A percentile compares a stretch with the other conserved stretches of the same genome.
Conservation (phyloP, 306 rosid species). For the Corylus heterophylla region DNA sequence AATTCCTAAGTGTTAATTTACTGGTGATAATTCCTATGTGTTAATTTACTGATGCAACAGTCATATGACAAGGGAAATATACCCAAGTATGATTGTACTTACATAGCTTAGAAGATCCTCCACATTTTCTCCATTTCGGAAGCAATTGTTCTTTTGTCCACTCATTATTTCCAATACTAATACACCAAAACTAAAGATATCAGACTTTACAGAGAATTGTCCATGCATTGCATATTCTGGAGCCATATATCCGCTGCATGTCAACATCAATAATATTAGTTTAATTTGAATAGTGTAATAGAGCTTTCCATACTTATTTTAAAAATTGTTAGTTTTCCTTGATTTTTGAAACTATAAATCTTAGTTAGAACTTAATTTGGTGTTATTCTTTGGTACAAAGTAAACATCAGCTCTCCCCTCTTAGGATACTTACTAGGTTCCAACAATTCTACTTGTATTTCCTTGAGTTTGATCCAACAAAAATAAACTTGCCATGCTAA, state of each 20-base stretch:
- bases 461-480: constrained; percentile 31
- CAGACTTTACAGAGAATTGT: too few relatives aligned
- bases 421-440: constrained; percentile 38
- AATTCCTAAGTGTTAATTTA: too few relatives aligned
- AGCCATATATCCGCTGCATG: background rate
- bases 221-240: too few relatives aligned
- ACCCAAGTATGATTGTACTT: background rate
- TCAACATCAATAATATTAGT: background rate
- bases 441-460: constrained; percentile 38
- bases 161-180: too few relatives aligned
- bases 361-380: background rate
- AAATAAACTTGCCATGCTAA: constrained; percentile 48
- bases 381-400: constrained; percentile 19
- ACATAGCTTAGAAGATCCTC: constrained; percentile 12
- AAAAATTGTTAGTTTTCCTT: too few relatives aligned
- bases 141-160: too few relatives aligned
- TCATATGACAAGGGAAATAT: background rate
- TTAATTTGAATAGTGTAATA: too few relatives aligned
- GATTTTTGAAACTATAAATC: background rate
- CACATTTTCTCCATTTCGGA: too few relatives aligned
- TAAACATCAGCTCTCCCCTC: too few relatives aligned
- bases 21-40: too few relatives aligned
- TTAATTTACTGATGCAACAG: background rate
- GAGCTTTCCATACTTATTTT: too few relatives aligned
- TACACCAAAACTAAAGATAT: too few relatives aligned